Conservation (phyloP, 169 alveolate species). For the Miamiensis avidus region DNA sequence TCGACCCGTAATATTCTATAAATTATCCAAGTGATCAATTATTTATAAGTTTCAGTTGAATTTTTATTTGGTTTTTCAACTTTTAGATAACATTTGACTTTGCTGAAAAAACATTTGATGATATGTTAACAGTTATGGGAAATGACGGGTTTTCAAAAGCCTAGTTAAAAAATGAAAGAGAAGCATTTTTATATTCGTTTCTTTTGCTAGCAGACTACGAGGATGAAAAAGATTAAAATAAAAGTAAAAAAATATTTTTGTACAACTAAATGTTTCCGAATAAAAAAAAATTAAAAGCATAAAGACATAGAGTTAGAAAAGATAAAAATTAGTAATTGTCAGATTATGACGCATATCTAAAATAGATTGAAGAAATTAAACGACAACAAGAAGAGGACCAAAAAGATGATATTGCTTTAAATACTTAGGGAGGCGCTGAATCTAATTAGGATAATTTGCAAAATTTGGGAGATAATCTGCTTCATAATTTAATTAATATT, state of each 20-base stretch:
- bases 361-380: slow-evolving; percentile 19
- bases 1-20: no score
- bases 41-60: no score
- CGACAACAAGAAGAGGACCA: slow-evolving; percentile 17
- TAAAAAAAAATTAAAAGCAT: slow-evolving; percentile 13
- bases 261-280: slow-evolving; percentile 25
- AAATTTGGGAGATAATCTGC: background rate
- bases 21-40: no score
- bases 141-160: slow-evolving; percentile 35
- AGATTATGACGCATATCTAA: slow-evolving; percentile 5
- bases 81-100: slow-evolving; percentile 28
- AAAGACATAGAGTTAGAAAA: no score
- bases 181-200: slow-evolving; percentile 32
- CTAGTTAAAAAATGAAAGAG: slow-evolving; percentile 32
- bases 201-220: slow-evolving; percentile 19
- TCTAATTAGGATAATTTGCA: background rate
- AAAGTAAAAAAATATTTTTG: slow-evolving; percentile 10
- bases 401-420: slow-evolving; percentile 4
- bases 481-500: no score
- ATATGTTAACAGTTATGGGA: slow-evolving; percentile 39
- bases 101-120: slow-evolving; percentile 38
- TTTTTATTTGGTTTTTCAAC: no score
- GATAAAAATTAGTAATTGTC: no score
- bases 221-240: slow-evolving; percentile 26
- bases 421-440: background rate